Percentiles rank a stretch among this genome's conserved stretches.
These are phyloP conservation scores for Calonectria naviculata DNA, from an alignment of 2,329 filamentous ascomycete species.

Conservation along the genomic window DNA sequence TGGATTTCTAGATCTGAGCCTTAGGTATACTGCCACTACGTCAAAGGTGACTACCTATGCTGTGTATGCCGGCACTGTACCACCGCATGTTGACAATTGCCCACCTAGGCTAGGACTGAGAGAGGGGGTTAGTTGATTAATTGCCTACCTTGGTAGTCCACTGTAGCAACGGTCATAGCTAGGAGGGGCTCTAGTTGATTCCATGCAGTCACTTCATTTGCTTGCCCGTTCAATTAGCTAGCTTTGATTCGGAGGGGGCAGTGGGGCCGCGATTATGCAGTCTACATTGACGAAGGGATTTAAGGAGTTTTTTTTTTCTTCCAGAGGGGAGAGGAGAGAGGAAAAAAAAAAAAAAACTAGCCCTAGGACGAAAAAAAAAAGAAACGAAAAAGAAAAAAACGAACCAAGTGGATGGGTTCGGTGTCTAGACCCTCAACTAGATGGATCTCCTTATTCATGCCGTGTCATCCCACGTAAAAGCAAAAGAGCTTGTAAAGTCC, in stretches of 20 bases:
- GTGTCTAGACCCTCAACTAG: neutral
- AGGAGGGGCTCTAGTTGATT: slow-evolving; percentile 11
- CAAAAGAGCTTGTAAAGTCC: neutral
- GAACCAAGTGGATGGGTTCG: neutral
- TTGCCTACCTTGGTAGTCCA: slow-evolving; percentile 5
- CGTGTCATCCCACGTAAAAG: neutral
- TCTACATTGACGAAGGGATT: slow-evolving; percentile 19
- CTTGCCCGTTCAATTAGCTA: slow-evolving; percentile 3
- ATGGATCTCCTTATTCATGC: slow-evolving; percentile 11
- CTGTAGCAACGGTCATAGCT: neutral
- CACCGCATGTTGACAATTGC: slow-evolving; percentile 8
- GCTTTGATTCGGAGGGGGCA: slow-evolving; percentile 28
- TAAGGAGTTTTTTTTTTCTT: slow-evolving; percentile 9
- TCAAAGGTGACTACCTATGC: neutral
- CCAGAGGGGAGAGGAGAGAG: neutral
- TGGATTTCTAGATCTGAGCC: slow-evolving; percentile 16
- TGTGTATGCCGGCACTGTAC: slow-evolving; percentile 1
- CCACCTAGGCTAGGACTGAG: neutral
- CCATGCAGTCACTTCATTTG: slow-evolving; percentile 6
- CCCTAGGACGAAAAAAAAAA: neutral
- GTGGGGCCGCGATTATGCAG: slow-evolving; percentile 40
- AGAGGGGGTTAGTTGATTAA: slow-evolving; percentile 13
- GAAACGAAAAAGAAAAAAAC: neutral
- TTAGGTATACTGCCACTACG: slow-evolving; percentile 4
- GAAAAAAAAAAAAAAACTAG: neutral